phyloP scores from a whole-genome alignment of 441 rosid genomes.

The Pelargonium cotyledonis region DNA sequence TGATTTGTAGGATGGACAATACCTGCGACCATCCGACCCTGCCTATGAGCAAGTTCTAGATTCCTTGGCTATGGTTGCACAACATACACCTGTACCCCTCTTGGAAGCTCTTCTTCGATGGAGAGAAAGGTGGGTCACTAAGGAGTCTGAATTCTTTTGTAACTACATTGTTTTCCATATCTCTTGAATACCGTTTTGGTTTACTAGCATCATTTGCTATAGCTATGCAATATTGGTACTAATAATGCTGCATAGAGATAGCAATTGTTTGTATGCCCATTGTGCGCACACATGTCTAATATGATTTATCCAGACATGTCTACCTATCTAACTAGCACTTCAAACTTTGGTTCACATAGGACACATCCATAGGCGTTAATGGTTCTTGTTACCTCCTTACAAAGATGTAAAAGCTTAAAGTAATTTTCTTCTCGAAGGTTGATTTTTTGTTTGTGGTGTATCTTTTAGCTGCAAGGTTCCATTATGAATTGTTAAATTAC shows the following conservation, averaged over 20 bases:
- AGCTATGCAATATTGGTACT: background rate
- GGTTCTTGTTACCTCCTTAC: background rate
- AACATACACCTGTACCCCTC: slow-evolving; percentile 97
- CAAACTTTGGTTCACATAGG: background rate
- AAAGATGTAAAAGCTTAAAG: background rate
- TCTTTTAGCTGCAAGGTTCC: no score
- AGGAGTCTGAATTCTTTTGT: background rate
- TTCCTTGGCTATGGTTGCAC: slow-evolving; percentile 97
- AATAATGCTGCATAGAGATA: background rate
- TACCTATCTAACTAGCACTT: background rate
- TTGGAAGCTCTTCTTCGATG: slow-evolving; percentile 93
- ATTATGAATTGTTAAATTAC: no score
- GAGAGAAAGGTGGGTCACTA: slow-evolving; percentile 66
- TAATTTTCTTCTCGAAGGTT: no score
- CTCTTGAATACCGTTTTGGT: background rate
- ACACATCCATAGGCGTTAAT: background rate
- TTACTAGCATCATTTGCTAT: background rate
- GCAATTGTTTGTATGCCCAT: no score
- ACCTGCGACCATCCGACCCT: slow-evolving; percentile 94
- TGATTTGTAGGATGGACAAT: slow-evolving; percentile 84
- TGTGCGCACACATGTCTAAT: no score
- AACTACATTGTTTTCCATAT: background rate
- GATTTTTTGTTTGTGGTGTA: no score
- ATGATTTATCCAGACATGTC: no score
- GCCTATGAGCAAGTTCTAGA: slow-evolving; percentile 97